Conservation (phyloP, 1,284 basidiomycete genomes). For the Bjerkandera adusta region DNA sequence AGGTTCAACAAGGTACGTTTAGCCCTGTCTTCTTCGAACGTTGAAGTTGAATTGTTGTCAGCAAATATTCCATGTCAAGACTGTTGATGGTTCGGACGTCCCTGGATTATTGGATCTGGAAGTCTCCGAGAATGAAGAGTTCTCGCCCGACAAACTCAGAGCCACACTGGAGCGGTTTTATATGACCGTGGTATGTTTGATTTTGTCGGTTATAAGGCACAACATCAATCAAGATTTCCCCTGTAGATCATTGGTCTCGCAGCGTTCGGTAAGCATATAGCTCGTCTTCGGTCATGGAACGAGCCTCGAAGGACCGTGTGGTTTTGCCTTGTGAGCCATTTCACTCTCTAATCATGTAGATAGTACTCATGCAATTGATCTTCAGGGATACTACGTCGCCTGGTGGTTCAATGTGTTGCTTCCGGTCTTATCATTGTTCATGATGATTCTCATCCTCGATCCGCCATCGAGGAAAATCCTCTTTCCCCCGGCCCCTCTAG, state of each 20-base stretch:
- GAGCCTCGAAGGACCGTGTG: conserved; percentile 41
- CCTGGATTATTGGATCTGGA: conserved; percentile 41
- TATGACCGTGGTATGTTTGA: conserved; percentile 36
- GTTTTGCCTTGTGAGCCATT: conserved; percentile 34
- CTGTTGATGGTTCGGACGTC: conserved; percentile 21
- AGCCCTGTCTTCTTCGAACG: background rate
- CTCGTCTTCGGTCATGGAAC: conserved; percentile 48
- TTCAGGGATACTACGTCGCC: conserved; percentile 39
- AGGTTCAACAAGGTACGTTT: conserved; percentile 39
- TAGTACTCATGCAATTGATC: background rate
- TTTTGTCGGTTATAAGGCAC: background rate
- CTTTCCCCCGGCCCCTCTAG: conserved; percentile 49
- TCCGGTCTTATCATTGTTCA: conserved; percentile 34
- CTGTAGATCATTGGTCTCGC: conserved; percentile 38
- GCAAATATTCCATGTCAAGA: conserved; percentile 39
- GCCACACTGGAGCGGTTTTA: conserved; percentile 50
- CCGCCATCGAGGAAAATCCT: conserved; percentile 40
- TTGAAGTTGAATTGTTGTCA: conserved; percentile 3
- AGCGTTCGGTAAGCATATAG: conserved; percentile 43
- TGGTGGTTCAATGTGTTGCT: conserved; percentile 43
- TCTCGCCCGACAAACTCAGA: conserved; percentile 45
- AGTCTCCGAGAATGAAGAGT: conserved; percentile 40
- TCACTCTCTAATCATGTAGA: background rate
- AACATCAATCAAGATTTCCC: background rate
- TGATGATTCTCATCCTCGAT: conserved; percentile 42